Evolutionary conservation across 1,284 basidiomycete genomes (phyloP), one percentile per base, ranked within the genome.

Genomic region (Volvariella volvacea): DNA sequence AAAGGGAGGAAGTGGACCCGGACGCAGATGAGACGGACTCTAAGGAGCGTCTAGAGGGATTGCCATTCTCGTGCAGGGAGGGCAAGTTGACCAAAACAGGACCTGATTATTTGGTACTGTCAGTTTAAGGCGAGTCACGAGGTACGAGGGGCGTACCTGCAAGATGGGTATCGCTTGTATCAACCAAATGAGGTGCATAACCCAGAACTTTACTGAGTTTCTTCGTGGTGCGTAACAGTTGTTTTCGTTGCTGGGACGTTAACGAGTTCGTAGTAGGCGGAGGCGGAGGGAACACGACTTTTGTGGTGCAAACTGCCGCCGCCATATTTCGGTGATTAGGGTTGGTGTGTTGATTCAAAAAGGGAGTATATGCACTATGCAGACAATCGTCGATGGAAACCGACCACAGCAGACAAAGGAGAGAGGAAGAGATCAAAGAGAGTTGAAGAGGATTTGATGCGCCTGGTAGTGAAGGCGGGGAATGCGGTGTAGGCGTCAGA

Each of bases 161-260:
- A 34, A 9, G 48, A 22, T 30, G 47, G 28, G 46, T 17, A 36
- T 50, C 50, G 12, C 39, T 37, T n/a, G 45, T 50, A 46, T 83
- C 80, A n/a, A 78, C 47, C 22, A 83, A 63, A 48, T 72, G 76
- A 4, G 82, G 82, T 4, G 79, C 76, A 22, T 69, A 66, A 12
- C 82, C 82, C 6, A 84, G 64, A 21, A 84, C 59, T 39, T 73
- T 72, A 32, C 72, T 72, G 14, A 85, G 70, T 60, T 84, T 84
- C 50, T 73, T 74, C 30, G 77, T 74, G 14, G 74, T 73, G 28
- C 76, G 74, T 42, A 80, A 57, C 20, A 83, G 70, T 44, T 76
- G 75, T 4, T 67, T 58, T 16, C 80, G 75, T 56, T 83, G 75
- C 21, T 65, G 56, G 7, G 68, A 53, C 4, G 75, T 75, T 39